phyloP scores from a whole-genome alignment of 768 basidiomycete genomes.

The Rossbeevera mucosa region DNA sequence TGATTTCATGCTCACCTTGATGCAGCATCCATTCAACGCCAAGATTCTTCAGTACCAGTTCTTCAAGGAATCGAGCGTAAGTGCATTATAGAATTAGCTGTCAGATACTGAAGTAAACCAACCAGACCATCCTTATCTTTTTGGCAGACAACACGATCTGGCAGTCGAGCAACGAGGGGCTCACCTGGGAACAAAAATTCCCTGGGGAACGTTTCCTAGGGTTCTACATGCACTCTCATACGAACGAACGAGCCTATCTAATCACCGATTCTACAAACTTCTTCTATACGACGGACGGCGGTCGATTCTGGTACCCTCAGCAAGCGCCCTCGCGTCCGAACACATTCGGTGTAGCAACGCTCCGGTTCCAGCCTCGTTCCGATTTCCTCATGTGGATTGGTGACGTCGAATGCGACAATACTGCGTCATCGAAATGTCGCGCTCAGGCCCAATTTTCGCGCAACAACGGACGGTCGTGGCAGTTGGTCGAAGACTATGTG shows the following conservation, averaged over 20 bases:
- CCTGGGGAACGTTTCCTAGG: conserved; percentile 65
- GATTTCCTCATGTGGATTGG: conserved; percentile 92
- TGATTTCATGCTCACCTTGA: conserved; percentile 4
- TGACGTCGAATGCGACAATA: conserved; percentile 55
- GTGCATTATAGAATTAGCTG: conserved; percentile 7
- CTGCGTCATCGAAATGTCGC: conserved; percentile 50
- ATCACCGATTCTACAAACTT: conserved; percentile 63
- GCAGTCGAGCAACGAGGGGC: conserved; percentile 96
- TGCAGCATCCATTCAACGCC: conserved; percentile 61
- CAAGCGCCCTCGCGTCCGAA: conserved; percentile 71
- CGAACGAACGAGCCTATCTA: conserved; percentile 81
- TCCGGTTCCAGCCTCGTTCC: conserved; percentile 84
- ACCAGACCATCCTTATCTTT: conserved; percentile 77
- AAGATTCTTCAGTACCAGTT: conserved; percentile 74
- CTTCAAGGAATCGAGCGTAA: conserved; percentile 74
- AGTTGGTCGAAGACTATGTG: conserved; percentile 77
- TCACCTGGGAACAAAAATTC: conserved; percentile 73
- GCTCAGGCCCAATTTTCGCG: conserved; percentile 70
- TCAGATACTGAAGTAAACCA: background rate
- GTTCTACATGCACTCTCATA: conserved; percentile 83
- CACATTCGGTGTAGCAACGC: conserved; percentile 63
- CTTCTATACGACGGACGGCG: conserved; percentile 82
- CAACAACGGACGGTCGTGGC: conserved; percentile 78
- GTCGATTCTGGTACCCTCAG: conserved; percentile 56
- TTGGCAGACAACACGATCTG: conserved; percentile 74